Evolutionary conservation across 768 basidiomycete genomes (phyloP), one percentile per base, ranked within the genome.

Genomic region (Scleroderma bovista): DNA sequence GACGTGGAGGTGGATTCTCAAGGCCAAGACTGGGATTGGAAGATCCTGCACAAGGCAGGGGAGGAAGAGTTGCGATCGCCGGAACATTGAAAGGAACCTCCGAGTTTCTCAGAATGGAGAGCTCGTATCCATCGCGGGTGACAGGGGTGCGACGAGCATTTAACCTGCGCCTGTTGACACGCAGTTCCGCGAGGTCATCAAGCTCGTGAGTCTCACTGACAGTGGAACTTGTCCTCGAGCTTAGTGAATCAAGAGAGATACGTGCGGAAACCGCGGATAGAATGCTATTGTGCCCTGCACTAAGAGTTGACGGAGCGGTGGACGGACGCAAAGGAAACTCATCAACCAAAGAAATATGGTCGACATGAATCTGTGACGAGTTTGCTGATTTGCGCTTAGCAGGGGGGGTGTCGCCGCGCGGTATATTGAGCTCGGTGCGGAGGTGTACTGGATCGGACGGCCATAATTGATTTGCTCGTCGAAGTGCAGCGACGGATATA

Each of bases 381-480:
- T 2, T 23, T 31, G 41, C 19, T 23, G 15, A 3, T 23, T 44
- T 32, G 19, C 19, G 41, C 41, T 6, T n/a, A 12, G 10, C 2
- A 15, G 23, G 37, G 17, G 19, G 22, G 24, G 29, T 20, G 24
- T 43, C 44, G 6, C n/a, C 44, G 24, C 32, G 44, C 26, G 44
- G 39, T 19, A 31, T 22, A n/a, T 41, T 42, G 39, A 41, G 26
- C 17, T 26, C 2, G 20, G 40, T 24, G 51, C 94, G 86, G 31
- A 93, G 77, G 68, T 95, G 91, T 41, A 99, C 88, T 1, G 91
- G 78, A 63, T 98, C 96, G 7, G 89, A 86, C 6, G 91, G 66
- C 96, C 96, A 99, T 8, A 99, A 73, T 56, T 93, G 90, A 66
- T 99, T 99, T 43, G 84, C 84, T 57, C 83, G 77, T 43, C 94